Conservation (phyloP, 139 green algal species). For the Closterium sp. region DNA sequence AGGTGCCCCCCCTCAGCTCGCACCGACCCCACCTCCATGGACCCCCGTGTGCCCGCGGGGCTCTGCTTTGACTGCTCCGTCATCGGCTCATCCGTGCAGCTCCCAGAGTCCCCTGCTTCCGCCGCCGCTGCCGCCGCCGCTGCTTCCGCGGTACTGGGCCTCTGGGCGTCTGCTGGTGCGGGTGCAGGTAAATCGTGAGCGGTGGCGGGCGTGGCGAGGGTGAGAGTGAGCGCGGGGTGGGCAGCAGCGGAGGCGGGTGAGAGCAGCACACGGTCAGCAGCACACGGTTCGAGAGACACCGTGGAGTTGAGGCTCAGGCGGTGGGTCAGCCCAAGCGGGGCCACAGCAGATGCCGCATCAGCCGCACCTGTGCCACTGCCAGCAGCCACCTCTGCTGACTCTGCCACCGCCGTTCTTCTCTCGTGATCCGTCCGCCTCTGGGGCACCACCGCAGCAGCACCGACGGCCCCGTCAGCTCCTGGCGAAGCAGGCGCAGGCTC, state of each 20-base stretch:
- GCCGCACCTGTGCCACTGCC: not conserved
- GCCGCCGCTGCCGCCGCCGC: too few species aligned
- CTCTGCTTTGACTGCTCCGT: not conserved
- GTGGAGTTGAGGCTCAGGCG: not conserved
- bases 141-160: not conserved
- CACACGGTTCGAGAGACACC: not conserved
- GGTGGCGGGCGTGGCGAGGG: not conserved
- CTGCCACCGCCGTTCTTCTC: not conserved
- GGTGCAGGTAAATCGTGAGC: not conserved
- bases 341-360: not conserved
- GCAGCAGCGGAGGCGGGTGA: not conserved
- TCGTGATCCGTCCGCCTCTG: not conserved
- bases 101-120: not conserved
- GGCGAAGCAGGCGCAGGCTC: not conserved
- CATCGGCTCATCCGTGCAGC: not conserved
- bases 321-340: not conserved
- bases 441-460: not conserved
- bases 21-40: not conserved
- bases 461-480: not conserved
- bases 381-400: not conserved
- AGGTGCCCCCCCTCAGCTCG: not conserved
- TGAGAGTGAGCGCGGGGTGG: not conserved
- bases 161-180: not conserved
- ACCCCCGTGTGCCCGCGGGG: not conserved
- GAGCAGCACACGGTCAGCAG: not conserved